phyloP scores from a whole-genome alignment of 108 stramenopile genomes.

The Nannochloropsis salina region DNA sequence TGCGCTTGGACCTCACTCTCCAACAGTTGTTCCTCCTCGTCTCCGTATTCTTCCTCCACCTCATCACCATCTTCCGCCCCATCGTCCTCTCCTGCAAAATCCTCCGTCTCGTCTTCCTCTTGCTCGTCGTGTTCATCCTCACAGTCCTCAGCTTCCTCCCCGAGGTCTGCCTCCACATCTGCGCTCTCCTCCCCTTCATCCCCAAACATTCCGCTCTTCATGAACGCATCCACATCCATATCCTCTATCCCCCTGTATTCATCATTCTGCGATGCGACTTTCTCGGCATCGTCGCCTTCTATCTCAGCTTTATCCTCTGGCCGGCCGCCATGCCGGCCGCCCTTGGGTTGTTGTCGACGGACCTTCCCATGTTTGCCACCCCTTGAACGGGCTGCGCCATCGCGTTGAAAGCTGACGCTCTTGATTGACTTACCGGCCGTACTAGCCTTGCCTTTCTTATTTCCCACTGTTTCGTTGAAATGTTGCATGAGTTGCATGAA shows the following conservation, averaged over 20 bases:
- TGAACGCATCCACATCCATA: constrained; percentile 32
- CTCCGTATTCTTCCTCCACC: neutral
- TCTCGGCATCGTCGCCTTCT: neutral
- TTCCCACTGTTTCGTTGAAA: neutral
- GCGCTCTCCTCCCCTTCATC: neutral
- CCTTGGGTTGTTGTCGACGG: no score
- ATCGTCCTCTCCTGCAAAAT: neutral
- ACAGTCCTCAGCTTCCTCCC: neutral
- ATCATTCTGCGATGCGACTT: neutral
- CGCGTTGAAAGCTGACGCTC: neutral
- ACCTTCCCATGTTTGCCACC: neutral
- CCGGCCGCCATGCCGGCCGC: no score
- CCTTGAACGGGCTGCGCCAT: neutral
- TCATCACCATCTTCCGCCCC: neutral
- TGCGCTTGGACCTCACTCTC: constrained; percentile 26
- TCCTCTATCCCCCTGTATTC: neutral
- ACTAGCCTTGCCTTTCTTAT: neutral
- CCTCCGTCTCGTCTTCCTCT: neutral
- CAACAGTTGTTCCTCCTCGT: constrained; percentile 7
- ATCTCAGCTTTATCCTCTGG: neutral
- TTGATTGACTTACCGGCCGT: neutral
- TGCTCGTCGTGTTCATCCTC: neutral
- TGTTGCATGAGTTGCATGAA: neutral
- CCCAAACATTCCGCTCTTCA: constrained; percentile 31
- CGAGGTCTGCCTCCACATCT: neutral